Evolutionary conservation across 2,329 filamentous ascomycete species (phyloP).

Genomic region (Cryphonectria naterciae): DNA sequence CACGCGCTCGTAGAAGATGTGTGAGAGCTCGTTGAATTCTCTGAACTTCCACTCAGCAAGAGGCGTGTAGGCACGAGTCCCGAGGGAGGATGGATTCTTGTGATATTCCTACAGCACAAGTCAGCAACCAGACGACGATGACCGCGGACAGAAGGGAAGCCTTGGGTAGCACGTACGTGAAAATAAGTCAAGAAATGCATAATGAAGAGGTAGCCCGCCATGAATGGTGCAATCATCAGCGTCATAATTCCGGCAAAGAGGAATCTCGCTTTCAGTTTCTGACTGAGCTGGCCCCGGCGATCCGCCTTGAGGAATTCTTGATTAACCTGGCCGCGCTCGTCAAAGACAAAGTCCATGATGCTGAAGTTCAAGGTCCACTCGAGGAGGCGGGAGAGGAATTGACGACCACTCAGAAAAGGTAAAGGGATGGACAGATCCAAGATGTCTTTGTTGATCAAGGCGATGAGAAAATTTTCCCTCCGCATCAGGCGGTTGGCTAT

Average conservation of each 20-base stretch:
- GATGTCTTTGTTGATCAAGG: conserved; percentile 95
- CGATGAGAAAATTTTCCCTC: conserved; percentile 95
- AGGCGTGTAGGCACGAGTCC: conserved; percentile 88
- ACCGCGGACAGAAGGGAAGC: background rate
- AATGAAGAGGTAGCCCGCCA: conserved; percentile 83
- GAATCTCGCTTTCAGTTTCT: conserved; percentile 77
- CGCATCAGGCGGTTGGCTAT: conserved; percentile 98
- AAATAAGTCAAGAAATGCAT: conserved; percentile 96
- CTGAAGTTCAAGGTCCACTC: conserved; percentile 92
- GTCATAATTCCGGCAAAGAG: conserved; percentile 84
- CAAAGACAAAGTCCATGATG: conserved; percentile 93
- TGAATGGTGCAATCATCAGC: conserved; percentile 82
- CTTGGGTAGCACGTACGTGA: conserved; percentile 60
- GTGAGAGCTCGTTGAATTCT: conserved; percentile 95
- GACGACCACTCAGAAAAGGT: conserved; percentile 77
- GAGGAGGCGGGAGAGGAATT: conserved; percentile 85
- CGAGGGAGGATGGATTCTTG: conserved; percentile 85
- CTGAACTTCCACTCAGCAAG: conserved; percentile 98
- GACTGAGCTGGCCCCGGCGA: conserved; percentile 76
- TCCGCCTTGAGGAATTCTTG: conserved; percentile 84
- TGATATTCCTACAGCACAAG: conserved; percentile 77
- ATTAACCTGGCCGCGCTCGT: conserved; percentile 83
- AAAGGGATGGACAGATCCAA: conserved; percentile 84
- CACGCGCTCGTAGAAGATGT: conserved; percentile 85
- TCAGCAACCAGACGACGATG: conserved; percentile 5